A percentile compares a stretch with the other conserved stretches of the same genome.
phyloP scores from a whole-genome alignment of 164 flowering plant species.

The Akebia trifoliata region DNA sequence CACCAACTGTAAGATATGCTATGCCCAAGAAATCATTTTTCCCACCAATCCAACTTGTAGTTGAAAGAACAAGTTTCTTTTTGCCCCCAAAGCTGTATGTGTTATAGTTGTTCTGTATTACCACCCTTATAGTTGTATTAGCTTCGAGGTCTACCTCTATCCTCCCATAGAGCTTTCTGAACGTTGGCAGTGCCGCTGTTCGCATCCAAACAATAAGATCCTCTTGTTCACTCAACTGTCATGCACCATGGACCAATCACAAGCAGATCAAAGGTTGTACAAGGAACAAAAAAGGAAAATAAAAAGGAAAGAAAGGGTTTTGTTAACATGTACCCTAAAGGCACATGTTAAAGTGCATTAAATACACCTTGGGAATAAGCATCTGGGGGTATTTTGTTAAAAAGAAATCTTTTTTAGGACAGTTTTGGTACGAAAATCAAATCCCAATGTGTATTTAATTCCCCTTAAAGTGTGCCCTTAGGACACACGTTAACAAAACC shows the following conservation, averaged over 20 bases:
- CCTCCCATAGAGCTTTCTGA: constrained; percentile 81
- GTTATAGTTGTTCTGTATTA: constrained; percentile 71
- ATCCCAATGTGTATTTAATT: too few species aligned
- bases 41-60: constrained; percentile 88
- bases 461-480: too few species aligned
- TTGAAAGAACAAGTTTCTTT: constrained; percentile 72
- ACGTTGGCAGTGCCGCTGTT: constrained; percentile 86
- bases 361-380: too few species aligned
- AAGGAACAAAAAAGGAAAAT: neutral
- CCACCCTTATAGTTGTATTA: constrained; percentile 39
- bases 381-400: too few species aligned
- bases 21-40: constrained; percentile 73
- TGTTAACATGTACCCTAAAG: too few species aligned
- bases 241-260: neutral
- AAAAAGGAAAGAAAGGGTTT: neutral
- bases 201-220: constrained; percentile 95
- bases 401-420: too few species aligned
- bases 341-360: too few species aligned
- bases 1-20: constrained; percentile 75
- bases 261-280: neutral
- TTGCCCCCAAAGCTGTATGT: constrained; percentile 73
- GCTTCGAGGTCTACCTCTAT: constrained; percentile 65
- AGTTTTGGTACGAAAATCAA: too few species aligned
- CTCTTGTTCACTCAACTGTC: constrained; percentile 83
- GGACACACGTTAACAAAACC: too few species aligned